A percentile compares a stretch with the other conserved stretches of the same genome.
Evolutionary conservation across 2,329 filamentous ascomycete genomes (phyloP).

Genomic region (Colletotrichum sp.): DNA sequence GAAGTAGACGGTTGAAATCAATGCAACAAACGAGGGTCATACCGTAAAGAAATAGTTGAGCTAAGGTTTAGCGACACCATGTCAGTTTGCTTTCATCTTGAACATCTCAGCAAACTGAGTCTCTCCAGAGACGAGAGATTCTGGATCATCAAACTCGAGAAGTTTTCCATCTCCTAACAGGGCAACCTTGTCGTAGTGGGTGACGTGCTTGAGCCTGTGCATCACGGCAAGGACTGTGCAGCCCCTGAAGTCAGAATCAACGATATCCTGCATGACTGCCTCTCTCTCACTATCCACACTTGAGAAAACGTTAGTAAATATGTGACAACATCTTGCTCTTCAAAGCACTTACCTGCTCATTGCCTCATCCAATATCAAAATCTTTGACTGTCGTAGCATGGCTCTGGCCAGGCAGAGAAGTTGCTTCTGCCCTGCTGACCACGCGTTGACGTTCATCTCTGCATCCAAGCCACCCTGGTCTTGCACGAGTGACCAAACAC

Average conservation of each 20-base stretch:
- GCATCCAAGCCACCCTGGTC: not conserved
- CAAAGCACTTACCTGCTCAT: not conserved
- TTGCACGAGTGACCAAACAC: not conserved
- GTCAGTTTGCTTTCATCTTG: not conserved
- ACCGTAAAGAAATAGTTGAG: not conserved
- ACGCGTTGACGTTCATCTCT: not conserved
- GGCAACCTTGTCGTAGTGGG: slow-evolving; percentile 21
- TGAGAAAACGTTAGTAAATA: not conserved
- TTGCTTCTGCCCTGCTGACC: slow-evolving; percentile 7
- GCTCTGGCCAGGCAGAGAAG: slow-evolving; percentile 3
- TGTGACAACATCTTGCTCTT: accelerated
- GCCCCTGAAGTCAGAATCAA: slow-evolving; percentile 24
- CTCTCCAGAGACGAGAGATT: not conserved
- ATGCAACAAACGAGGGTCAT: not conserved
- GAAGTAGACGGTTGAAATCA: not conserved
- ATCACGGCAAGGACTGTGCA: slow-evolving; percentile 26
- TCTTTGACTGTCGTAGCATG: not conserved
- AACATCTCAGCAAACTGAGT: not conserved
- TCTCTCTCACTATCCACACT: slow-evolving; percentile 27
- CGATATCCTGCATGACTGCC: slow-evolving; percentile 24
- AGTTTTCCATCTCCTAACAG: slow-evolving; percentile 10
- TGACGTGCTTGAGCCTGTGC: slow-evolving; percentile 23
- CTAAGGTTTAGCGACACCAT: not conserved
- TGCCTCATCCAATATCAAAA: slow-evolving; percentile 5
- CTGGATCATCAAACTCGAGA: not conserved